A percentile compares a stretch with the other conserved stretches of the same genome.
phyloP scores from a whole-genome alignment of 345 rosid species.

The Toxicodendron radicans region DNA sequence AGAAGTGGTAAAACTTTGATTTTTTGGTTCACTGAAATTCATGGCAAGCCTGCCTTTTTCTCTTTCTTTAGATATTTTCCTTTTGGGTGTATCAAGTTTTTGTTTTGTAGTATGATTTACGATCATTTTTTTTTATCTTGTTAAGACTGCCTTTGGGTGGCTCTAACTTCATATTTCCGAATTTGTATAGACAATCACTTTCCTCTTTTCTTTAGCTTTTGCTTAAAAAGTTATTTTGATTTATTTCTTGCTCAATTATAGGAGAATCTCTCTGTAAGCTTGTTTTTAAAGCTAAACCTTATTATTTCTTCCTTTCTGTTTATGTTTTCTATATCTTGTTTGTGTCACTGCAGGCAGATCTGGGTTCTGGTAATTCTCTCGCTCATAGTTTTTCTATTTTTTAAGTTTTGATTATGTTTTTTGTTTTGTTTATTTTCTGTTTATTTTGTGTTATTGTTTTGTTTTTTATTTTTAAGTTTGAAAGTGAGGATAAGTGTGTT shows the following conservation, averaged over 20 bases:
- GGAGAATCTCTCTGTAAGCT: background rate
- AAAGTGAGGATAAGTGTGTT: background rate
- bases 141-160: background rate
- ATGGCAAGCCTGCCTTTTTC: background rate
- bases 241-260: background rate
- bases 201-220: background rate
- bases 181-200: background rate
- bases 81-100: background rate
- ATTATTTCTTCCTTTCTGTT: background rate
- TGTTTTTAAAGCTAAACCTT: background rate
- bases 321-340: background rate
- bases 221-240: background rate
- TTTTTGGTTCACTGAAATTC: background rate
- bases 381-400: background rate
- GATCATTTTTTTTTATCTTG: background rate
- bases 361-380: constrained; percentile 7
- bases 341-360: background rate
- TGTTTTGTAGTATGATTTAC: background rate
- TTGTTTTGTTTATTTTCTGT: too few relatives aligned
- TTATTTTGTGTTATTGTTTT: background rate
- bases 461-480: background rate
- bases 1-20: background rate
- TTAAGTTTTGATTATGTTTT: background rate
- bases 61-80: background rate
- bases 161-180: background rate